phyloP scores from a whole-genome alignment of 163 green algal genomes.

The Chlorella variabilis region DNA sequence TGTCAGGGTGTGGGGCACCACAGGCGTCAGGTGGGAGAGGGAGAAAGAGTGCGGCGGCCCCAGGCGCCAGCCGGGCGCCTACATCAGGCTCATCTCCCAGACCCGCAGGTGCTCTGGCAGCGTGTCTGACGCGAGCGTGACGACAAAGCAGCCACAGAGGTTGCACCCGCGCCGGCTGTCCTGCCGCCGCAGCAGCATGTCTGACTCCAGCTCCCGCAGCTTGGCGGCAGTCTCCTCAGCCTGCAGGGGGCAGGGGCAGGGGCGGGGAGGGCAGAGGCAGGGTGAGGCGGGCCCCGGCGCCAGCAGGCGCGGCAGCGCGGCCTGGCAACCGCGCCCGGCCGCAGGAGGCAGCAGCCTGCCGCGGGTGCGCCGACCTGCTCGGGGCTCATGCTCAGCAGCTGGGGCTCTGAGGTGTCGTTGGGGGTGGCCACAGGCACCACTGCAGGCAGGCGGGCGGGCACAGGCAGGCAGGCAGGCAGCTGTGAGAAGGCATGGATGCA shows the following conservation, averaged over 20 bases:
- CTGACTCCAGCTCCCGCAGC: constrained; percentile 50
- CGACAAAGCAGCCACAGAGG: constrained; percentile 46
- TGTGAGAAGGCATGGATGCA: too few species aligned
- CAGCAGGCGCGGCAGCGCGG: too few species aligned
- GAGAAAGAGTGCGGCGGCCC: background rate
- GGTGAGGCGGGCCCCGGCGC: too few species aligned
- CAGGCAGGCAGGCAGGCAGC: background rate
- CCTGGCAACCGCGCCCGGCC: too few species aligned
- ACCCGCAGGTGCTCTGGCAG: constrained; percentile 54
- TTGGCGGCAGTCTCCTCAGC: constrained; percentile 55
- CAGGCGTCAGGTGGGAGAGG: background rate
- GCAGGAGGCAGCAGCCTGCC: too few species aligned
- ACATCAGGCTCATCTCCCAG: constrained; percentile 55
- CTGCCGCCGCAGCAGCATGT: constrained; percentile 52
- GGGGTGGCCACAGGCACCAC: constrained; percentile 50
- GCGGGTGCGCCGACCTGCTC: constrained; percentile 53
- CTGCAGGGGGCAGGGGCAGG: too few species aligned
- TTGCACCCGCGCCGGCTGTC: constrained; percentile 29
- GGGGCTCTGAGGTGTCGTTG: constrained; percentile 48
- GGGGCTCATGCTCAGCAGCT: constrained; percentile 54
- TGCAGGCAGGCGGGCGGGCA: background rate
- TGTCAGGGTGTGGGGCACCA: too few species aligned
- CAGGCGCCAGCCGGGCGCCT: too few species aligned
- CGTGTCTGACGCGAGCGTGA: constrained; percentile 16
- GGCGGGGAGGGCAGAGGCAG: too few species aligned